Evolutionary conservation across 306 rosid species (phyloP), one percentile per base, ranked within the genome.

Genomic region (Begonia loranthoides): DNA sequence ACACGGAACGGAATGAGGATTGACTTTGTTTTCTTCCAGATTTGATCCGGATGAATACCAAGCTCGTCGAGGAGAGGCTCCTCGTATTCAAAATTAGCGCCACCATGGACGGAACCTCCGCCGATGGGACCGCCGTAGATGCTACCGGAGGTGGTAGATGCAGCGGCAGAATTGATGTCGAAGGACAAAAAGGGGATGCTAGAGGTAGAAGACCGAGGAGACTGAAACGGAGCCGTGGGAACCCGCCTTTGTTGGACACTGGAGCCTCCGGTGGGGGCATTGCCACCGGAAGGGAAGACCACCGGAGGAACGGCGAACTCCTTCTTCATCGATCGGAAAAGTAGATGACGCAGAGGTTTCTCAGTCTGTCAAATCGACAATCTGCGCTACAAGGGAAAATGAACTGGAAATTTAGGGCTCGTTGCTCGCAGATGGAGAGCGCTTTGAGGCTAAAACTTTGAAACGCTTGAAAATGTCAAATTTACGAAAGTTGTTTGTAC

Each of bases 21-120:
- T 55, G 99, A 80, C 67, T 77, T 81, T 49, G 87, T 71, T 62
- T 92, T 92, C 59, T 74, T 63, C 94, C 94, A 92, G 76, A 92
- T 92, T 75, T 83, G 96, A 15, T 86, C 94, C 0, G 94, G 96
- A 67, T 92, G 99, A 66, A 92, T 92, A 15, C 99, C 96, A 39
- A 92, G 94, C 66, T 92, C 94, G 58, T 92, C 93, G 17, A 92
- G 96, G 19, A 92, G 88, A 12, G 99, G 93, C 21, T 86, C 99
- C 64, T 92, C 99, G 19, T 87, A 94, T 13, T 92, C 99, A 62
- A 92, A 92, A 56, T 59, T 73, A 12, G 65, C 50, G 21, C 67
- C 63, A 9, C 77, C 77, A 4, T 60, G 69, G 13, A 12, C 66
- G 14, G 73, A 73, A n/a, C 79, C 77, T 4, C 69, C 73, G 46